A percentile compares a stretch with the other conserved stretches of the same genome.
Evolutionary conservation across 305 asterid species (phyloP).

Genomic region (Striga hermonthica): DNA sequence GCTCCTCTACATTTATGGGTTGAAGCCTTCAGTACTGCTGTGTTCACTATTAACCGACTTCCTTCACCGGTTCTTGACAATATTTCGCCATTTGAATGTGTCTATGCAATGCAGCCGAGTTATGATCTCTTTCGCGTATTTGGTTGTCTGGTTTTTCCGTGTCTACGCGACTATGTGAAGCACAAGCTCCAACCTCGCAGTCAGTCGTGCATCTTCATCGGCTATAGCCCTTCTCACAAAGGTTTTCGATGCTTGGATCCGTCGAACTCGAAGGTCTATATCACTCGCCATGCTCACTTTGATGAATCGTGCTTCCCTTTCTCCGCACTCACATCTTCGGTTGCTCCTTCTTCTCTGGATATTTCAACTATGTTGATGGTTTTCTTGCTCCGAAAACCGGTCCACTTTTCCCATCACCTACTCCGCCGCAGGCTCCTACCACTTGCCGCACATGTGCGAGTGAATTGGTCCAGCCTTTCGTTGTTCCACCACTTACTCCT

Average conservation of each 20-base stretch:
- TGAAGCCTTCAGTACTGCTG: not conserved
- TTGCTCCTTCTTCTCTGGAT: not conserved
- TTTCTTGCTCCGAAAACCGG: not conserved
- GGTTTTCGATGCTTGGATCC: conserved; percentile 16
- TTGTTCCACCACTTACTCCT: no score
- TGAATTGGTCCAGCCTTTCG: no score
- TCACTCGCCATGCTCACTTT: not conserved
- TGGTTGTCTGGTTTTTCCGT: not conserved
- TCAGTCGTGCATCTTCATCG: not conserved
- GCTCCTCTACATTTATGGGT: not conserved
- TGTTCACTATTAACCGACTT: not conserved
- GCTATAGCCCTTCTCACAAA: not conserved
- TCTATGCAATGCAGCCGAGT: not conserved
- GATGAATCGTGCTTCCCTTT: not conserved
- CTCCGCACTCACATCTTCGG: no score
- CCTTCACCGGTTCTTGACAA: not conserved
- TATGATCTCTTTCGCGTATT: not conserved
- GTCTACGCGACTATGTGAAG: not conserved
- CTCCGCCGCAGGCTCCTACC: no score
- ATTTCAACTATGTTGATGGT: not conserved
- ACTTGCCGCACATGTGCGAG: no score
- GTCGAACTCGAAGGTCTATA: not conserved
- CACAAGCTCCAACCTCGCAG: not conserved
- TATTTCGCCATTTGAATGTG: conserved; percentile 7
- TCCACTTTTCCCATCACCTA: no score